Base-by-base conservation (phyloP, 202 grass and related monocot species). In the Saccharum hybrid region DNA sequence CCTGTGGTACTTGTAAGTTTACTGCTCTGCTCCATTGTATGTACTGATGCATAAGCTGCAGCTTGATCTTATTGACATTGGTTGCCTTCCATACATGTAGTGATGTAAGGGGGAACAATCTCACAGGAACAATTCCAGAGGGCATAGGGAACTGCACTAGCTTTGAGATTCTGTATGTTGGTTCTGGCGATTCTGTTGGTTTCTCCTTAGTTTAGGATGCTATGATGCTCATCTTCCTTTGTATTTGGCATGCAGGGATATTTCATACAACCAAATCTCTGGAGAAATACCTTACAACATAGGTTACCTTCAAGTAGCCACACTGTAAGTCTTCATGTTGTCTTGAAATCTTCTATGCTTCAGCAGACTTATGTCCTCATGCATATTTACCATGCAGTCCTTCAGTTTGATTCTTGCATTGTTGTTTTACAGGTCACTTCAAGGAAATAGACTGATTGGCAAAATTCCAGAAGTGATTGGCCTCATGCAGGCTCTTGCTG, bases 201-300 rank as follows among this genome's bases (percentile, higher is more conserved):
- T 75, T 37, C 54, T 83, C 66, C 26, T 71, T 10, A 61, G 30
- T 63, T 63, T 72, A 28, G 1, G 42, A 34, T 72, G 45, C 61
- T 52, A 42, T 46, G 70, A 86, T 52, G n/a, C 8, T 6, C 42
- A 63, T 59, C 40, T 76, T 56, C 6, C 18, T 56, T 63, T 26
- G 10, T 31, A 60, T 89, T 30, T 92, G 74, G 9, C 21, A 37
- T 59, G 51, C 81, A 99, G 96, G 85, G 96, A 99, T 65, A 99
- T 99, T 77, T 99, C 96, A 7, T 99, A 99, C 85, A 99, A 99
- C 78, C 91, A 99, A 75, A 92, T 99, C 45, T 87, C 85, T 14
- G 96, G 96, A 75, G 96, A 96, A 84, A 96, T 99, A 88, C 96
- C 96, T 86, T 96, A 99, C 43, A 96, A 96, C 81, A 96, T 99